Percentiles rank a stretch among this genome's conserved stretches.
These are phyloP conservation scores for Termitomyces sp. DNA, from an alignment of 768 basidiomycete genomes.

Conservation along the genomic window DNA sequence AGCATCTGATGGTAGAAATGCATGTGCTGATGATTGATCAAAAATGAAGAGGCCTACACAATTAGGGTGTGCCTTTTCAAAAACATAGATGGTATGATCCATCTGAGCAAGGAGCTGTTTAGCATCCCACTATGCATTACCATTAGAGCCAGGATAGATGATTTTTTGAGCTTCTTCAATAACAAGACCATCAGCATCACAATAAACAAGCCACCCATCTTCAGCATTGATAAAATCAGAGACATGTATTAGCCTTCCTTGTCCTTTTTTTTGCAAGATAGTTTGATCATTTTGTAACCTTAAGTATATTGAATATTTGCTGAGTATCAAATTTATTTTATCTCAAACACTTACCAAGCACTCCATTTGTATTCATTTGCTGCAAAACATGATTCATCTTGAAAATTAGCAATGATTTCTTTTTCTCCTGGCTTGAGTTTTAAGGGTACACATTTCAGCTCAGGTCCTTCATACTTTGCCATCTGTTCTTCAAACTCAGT, in stretches of 20 bases:
- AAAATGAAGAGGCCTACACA: no score
- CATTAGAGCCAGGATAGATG: no score
- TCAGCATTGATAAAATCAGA: no score
- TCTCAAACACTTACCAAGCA: background rate
- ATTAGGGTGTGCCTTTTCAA: no score
- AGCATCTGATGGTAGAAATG: no score
- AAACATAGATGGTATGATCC: no score
- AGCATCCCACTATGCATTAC: no score
- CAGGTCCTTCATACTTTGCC: background rate
- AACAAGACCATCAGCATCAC: constrained; percentile 14
- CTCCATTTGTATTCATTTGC: background rate
- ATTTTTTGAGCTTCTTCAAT: constrained; percentile 20
- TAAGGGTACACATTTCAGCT: background rate
- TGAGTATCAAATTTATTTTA: background rate
- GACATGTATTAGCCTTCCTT: no score
- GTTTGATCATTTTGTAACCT: background rate
- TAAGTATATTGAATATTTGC: background rate
- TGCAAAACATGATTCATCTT: background rate
- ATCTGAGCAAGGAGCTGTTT: no score
- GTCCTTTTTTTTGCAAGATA: no score
- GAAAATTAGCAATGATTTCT: background rate
- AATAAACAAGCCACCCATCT: background rate
- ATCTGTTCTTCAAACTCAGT: background rate
- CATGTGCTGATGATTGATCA: no score
- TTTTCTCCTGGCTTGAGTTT: no score